Conservation (phyloP, 139 green algal genomes). For the Haematococcus lacustris region DNA sequence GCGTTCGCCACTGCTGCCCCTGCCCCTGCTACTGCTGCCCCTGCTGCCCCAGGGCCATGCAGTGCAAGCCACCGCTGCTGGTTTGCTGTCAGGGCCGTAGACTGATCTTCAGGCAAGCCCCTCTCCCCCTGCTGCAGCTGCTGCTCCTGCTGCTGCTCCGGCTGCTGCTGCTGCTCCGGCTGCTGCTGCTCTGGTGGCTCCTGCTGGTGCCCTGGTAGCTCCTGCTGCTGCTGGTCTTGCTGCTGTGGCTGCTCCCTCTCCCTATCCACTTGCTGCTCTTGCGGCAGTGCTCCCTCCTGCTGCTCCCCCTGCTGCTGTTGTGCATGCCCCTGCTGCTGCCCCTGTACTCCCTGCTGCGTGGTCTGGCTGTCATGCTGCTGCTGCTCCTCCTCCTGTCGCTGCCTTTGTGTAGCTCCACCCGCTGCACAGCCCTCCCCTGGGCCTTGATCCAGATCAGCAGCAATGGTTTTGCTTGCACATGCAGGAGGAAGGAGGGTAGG, state of each 20-base stretch:
- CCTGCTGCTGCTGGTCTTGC: not conserved
- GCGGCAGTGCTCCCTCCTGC: not conserved
- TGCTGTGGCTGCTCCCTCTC: not conserved
- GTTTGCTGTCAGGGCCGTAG: constrained; percentile 20
- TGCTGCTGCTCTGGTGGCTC: no score
- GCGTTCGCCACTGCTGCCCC: no score
- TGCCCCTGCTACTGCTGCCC: not conserved
- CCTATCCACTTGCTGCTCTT: not conserved
- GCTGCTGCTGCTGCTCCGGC: not conserved
- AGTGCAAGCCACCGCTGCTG: constrained; percentile 27
- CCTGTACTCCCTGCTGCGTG: not conserved
- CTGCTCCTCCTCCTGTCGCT: not conserved
- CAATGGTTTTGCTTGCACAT: not conserved
- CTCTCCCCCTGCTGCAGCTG: not conserved
- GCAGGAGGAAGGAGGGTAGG: constrained; percentile 29
- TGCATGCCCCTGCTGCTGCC: not conserved
- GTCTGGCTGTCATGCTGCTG: not conserved
- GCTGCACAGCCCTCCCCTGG: not conserved
- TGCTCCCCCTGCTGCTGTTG: not conserved
- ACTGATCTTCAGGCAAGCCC: not conserved
- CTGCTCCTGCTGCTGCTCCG: not conserved
- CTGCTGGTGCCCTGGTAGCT: not conserved
- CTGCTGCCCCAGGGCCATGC: constrained; percentile 3
- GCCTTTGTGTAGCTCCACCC: no score
- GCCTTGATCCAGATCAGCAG: not conserved